Evolutionary conservation across 2,329 filamentous ascomycete genomes (phyloP).

Genomic region (Colletotrichum cereale): DNA sequence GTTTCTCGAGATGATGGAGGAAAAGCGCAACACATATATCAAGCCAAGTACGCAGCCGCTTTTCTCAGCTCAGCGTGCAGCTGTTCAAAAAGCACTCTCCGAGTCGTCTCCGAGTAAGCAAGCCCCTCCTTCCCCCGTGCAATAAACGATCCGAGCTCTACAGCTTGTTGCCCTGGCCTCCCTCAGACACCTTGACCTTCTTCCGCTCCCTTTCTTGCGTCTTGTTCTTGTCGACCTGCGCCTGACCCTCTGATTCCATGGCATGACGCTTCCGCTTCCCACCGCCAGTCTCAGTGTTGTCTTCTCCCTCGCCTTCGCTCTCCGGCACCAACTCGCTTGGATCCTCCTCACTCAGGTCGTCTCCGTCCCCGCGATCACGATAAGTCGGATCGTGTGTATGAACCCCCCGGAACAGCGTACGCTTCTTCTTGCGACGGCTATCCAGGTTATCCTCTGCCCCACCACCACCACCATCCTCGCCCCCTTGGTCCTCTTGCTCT

Average conservation of each 20-base stretch:
- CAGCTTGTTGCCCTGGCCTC: slow-evolving; percentile 38
- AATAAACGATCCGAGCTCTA: background rate
- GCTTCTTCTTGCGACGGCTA: background rate
- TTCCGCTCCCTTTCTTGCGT: slow-evolving; percentile 7
- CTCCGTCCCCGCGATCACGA: slow-evolving; percentile 25
- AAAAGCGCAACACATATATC: background rate
- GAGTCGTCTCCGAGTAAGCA: background rate
- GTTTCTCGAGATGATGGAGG: background rate
- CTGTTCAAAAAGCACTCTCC: too few species aligned
- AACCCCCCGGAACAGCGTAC: slow-evolving; percentile 5
- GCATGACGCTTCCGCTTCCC: slow-evolving; percentile 21
- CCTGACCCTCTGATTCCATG: background rate
- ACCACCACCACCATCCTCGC: background rate
- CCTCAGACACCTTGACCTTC: slow-evolving; percentile 49
- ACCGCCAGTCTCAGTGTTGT: background rate
- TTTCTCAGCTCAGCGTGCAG: too few species aligned
- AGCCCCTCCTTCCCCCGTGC: background rate
- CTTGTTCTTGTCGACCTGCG: slow-evolving; percentile 13
- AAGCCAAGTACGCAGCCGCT: background rate
- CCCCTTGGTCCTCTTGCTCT: background rate
- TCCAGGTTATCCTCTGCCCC: background rate
- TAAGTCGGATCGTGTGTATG: slow-evolving; percentile 27
- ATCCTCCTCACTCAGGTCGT: slow-evolving; percentile 26
- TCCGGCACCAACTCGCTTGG: slow-evolving; percentile 21
- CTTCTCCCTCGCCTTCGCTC: slow-evolving; percentile 1